Base-by-base conservation (phyloP, 164 flowering plant genomes). In the Berberis vulgaris region DNA sequence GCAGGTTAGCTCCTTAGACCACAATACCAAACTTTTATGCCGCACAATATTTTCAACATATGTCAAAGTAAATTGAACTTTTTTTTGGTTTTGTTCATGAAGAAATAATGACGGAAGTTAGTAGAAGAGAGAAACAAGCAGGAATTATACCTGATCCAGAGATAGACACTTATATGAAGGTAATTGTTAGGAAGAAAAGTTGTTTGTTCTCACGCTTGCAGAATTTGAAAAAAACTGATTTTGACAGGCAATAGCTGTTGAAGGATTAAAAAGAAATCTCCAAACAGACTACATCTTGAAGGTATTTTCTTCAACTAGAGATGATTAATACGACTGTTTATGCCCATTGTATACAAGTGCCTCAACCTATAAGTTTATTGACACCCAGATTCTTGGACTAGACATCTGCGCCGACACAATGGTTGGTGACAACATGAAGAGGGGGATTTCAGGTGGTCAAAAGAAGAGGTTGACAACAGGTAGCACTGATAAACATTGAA, bases 401-500 rank as follows among this genome's bases (percentile, higher is more conserved):
- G 94, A 87, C 73, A 67, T 81, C 6, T 87, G 90, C 70, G 77
- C 83, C 53, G 90, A 85, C 45, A 84, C 85, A 45, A 5, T 81
- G 62, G 89, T 84, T 46, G 95, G 95, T 41, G 84, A 86, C 74
- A 73, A 70, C 69, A 80, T 88, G 87, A 76, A 83, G 71, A 80
- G 88, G 79, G 95, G 95, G 41, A 76, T 88, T 43, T 88, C 95
- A 7, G 95, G 91, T 49, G 91, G 91, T 58, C 87, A 84, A 61
- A 86, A 83, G 76, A 86, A 80, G 75, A 74, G 88, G 66, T 64
- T 86, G 59, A 86, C 89, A 45, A 86, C 91, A 78, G 90, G 93
- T 83, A 68, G 42, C 7, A 1, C 44, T 9, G 38, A 5, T 42
- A 2, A 65, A 56, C 26, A 43, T 13, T 63, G 7, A 12, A 12